Evolutionary conservation across 2,329 filamentous ascomycete species (phyloP).

Genomic region (Clonostachys rosea): DNA sequence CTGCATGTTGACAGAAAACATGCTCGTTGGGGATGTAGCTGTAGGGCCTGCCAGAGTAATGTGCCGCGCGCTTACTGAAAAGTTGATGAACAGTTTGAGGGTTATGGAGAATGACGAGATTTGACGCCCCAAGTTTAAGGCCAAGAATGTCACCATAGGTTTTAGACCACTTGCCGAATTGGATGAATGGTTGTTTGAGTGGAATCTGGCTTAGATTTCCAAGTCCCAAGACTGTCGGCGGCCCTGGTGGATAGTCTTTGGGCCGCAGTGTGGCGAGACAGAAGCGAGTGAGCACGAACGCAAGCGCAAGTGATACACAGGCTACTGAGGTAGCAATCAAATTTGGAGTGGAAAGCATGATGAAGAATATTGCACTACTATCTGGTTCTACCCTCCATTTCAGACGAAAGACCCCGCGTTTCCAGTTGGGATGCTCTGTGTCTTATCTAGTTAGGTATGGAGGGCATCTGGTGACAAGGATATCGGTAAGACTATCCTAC

Average conservation of each 20-base stretch:
- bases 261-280: conserved; percentile 5
- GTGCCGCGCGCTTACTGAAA: conserved; percentile 23
- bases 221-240: conserved; percentile 7
- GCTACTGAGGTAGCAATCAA: too few species aligned
- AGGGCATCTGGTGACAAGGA: too few species aligned
- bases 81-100: conserved; percentile 22
- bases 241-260: conserved; percentile 11
- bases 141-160: conserved; percentile 22
- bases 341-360: too few species aligned
- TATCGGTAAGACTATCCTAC: too few species aligned
- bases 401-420: too few species aligned
- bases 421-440: too few species aligned
- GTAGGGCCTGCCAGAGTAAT: conserved; percentile 25
- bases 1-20: conserved; percentile 5
- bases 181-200: conserved; percentile 7
- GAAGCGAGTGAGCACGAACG: not conserved
- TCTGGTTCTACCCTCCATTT: too few species aligned
- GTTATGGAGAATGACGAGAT: conserved; percentile 21
- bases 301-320: too few species aligned
- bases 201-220: conserved; percentile 14
- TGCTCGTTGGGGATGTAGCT: conserved; percentile 13
- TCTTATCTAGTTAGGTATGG: too few species aligned
- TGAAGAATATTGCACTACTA: too few species aligned
- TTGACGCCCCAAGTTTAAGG: conserved; percentile 15
- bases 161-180: conserved; percentile 21